These are phyloP conservation scores for Allium cepa DNA, from an alignment of 106 monocot species.

Conservation along the genomic window DNA sequence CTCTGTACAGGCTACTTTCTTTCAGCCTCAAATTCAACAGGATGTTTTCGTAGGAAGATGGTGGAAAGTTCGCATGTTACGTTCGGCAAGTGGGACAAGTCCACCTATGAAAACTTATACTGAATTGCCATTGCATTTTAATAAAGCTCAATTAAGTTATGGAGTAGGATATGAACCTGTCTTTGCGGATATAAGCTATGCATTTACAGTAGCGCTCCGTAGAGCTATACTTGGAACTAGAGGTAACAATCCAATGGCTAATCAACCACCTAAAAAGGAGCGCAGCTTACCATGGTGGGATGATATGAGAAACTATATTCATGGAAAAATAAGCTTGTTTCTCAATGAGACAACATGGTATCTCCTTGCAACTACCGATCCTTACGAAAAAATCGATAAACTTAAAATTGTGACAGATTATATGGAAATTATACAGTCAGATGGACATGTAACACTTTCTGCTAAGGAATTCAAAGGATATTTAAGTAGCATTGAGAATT, in stretches of 20 bases:
- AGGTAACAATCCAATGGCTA: slow-evolving; percentile 12
- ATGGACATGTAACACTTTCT: slow-evolving; percentile 70
- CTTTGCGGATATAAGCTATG: slow-evolving; percentile 97
- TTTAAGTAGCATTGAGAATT: slow-evolving; percentile 64
- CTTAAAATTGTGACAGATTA: slow-evolving; percentile 61
- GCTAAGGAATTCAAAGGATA: slow-evolving; percentile 63
- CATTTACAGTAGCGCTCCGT: slow-evolving; percentile 90
- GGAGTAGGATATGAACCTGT: slow-evolving; percentile 95
- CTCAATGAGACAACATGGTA: slow-evolving; percentile 74
- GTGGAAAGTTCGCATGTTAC: slow-evolving; percentile 84
- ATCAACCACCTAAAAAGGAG: slow-evolving; percentile 68
- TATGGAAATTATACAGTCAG: slow-evolving; percentile 83
- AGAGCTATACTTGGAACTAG: slow-evolving; percentile 74
- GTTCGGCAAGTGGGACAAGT: slow-evolving; percentile 92
- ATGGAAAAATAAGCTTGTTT: slow-evolving; percentile 59
- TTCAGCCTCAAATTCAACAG: slow-evolving; percentile 91
- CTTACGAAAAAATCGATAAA: slow-evolving; percentile 78
- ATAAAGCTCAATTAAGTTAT: slow-evolving; percentile 80
- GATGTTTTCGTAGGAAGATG: slow-evolving; percentile 90
- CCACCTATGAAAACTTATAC: slow-evolving; percentile 88
- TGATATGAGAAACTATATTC: slow-evolving; percentile 94
- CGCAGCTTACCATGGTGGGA: slow-evolving; percentile 99
- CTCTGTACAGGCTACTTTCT: slow-evolving; percentile 74
- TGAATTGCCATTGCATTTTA: slow-evolving; percentile 68
- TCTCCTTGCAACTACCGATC: slow-evolving; percentile 72